Evolutionary conservation across 2,329 filamentous ascomycete genomes (phyloP).

Genomic region (Talaromyces marneffei): DNA sequence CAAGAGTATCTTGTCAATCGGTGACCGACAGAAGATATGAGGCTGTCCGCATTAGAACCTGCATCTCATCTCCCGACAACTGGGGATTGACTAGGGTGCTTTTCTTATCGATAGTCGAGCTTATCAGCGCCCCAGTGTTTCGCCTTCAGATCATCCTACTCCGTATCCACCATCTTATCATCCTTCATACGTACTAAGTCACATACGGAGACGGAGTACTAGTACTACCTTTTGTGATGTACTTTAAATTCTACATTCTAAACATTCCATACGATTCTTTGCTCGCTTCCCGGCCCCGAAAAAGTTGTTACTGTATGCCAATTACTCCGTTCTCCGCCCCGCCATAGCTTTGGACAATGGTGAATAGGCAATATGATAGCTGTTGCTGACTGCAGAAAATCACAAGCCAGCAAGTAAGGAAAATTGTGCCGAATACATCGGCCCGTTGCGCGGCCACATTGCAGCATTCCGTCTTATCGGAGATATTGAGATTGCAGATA

Average conservation of each 20-base stretch:
- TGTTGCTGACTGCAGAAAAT: not conserved
- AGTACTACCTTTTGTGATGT: not conserved
- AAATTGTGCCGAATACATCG: not conserved
- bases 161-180: not conserved
- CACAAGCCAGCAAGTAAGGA: not conserved
- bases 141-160: not conserved
- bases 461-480: not conserved
- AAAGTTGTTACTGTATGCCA: not conserved
- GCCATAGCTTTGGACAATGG: not conserved
- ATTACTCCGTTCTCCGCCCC: not conserved
- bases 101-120: not conserved
- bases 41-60: not conserved
- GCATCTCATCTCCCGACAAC: not conserved
- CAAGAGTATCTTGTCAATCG: not conserved
- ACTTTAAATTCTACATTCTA: not conserved
- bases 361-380: not conserved
- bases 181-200: not conserved
- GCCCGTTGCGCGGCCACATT: slow-evolving; percentile 1
- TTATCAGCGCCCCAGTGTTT: not conserved
- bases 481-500: not conserved
- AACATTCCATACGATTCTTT: not conserved
- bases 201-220: not conserved
- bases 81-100: not conserved
- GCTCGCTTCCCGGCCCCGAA: not conserved
- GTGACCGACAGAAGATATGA: not conserved